Percentiles rank a stretch among this genome's conserved stretches.
Evolutionary conservation across 106 monocot genomes (phyloP).

Genomic region (Chionographis japonica): DNA sequence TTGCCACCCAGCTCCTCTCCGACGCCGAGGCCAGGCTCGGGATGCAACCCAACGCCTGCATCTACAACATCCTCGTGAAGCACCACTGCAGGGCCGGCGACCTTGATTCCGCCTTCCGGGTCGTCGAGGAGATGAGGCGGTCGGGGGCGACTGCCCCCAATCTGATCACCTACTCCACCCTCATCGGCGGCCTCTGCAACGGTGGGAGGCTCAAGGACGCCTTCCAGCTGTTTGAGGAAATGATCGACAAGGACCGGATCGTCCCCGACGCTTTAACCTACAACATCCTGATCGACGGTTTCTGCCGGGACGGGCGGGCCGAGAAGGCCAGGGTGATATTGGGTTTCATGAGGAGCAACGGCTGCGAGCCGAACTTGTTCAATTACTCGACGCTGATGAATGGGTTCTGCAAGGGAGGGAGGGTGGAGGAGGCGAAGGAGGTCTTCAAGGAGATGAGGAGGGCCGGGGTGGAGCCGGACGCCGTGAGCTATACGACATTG

Average conservation of each 20-base stretch:
- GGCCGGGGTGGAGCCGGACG: constrained; percentile 41
- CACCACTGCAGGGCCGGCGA: constrained; percentile 32
- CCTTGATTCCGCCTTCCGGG: constrained; percentile 35
- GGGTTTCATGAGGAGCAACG: constrained; percentile 71
- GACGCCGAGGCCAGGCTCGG: constrained; percentile 13
- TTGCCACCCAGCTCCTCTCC: constrained; percentile 37
- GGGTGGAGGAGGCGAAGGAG: constrained; percentile 44
- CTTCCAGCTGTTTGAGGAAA: constrained; percentile 87
- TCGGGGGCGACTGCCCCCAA: constrained; percentile 35
- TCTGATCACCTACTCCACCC: constrained; percentile 75
- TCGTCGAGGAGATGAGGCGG: constrained; percentile 47
- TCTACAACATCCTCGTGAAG: constrained; percentile 77
- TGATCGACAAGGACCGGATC: constrained; percentile 70
- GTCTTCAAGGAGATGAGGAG: constrained; percentile 66
- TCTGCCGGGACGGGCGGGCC: constrained; percentile 52
- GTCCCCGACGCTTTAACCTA: constrained; percentile 63
- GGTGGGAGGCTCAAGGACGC: constrained; percentile 62
- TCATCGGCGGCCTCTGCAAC: constrained; percentile 57
- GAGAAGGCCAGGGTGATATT: constrained; percentile 62
- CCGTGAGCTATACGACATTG: constrained; percentile 65
- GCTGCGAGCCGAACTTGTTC: constrained; percentile 67
- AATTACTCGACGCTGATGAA: constrained; percentile 80
- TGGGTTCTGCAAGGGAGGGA: constrained; percentile 60
- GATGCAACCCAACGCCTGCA: constrained; percentile 49
- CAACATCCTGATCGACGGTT: constrained; percentile 77